These are phyloP conservation scores for Canavalia ensiformis DNA, from an alignment of 306 rosid genomes.

Conservation along the genomic window DNA sequence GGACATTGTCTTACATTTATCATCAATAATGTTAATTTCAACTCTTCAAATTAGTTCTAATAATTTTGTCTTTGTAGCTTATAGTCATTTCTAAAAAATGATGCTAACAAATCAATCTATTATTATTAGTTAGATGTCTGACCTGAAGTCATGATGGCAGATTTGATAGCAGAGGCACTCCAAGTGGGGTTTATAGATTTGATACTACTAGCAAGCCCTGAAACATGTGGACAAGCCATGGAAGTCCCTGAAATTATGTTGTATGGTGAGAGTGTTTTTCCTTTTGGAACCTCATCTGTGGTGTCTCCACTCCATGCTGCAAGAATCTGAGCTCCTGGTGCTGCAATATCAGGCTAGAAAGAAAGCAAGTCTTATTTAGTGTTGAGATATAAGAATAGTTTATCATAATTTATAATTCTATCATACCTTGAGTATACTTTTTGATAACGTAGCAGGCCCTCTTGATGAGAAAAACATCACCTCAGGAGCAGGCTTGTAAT, in stretches of 20 bases:
- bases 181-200: slow-evolving; percentile 71
- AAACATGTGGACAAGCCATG: slow-evolving; percentile 89
- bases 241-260: slow-evolving; percentile 80
- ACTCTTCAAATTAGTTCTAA: too few species aligned
- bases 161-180: slow-evolving; percentile 81
- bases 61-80: too few species aligned
- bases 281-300: slow-evolving; percentile 27
- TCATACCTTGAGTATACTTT: slow-evolving; percentile 73
- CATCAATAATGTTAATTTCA: too few species aligned
- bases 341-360: slow-evolving; percentile 88
- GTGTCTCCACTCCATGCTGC: slow-evolving; percentile 77
- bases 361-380: not conserved
- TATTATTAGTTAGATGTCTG: too few species aligned
- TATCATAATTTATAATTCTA: not conserved
- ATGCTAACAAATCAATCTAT: too few species aligned
- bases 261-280: slow-evolving; percentile 54
- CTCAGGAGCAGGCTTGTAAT: slow-evolving; percentile 80
- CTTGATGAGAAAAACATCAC: slow-evolving; percentile 74
- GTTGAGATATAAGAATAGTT: not conserved
- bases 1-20: not conserved
- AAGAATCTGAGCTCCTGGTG: slow-evolving; percentile 88
- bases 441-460: slow-evolving; percentile 71
- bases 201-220: slow-evolving; percentile 68
- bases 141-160: slow-evolving; percentile 97
- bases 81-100: too few species aligned